Conservation (phyloP, 2,329 filamentous ascomycete species). For the Monosporascus sp. region DNA sequence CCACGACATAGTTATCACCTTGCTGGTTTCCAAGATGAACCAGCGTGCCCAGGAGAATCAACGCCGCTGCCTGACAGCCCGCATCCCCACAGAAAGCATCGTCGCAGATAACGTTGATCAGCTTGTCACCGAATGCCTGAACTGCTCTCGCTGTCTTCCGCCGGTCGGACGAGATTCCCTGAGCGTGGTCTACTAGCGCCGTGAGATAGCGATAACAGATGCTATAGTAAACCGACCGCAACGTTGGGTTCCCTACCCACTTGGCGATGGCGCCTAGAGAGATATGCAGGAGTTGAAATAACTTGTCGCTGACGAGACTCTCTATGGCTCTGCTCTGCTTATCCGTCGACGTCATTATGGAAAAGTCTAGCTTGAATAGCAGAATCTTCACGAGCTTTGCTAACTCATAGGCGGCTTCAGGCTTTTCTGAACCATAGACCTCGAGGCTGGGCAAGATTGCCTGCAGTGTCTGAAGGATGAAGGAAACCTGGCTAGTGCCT, state of each 20-base stretch:
- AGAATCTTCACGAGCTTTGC: constrained; percentile 70
- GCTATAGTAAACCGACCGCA: constrained; percentile 84
- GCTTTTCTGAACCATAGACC: constrained; percentile 62
- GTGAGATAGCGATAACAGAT: constrained; percentile 84
- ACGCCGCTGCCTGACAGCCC: constrained; percentile 75
- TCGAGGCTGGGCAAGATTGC: constrained; percentile 86
- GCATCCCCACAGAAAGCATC: constrained; percentile 84
- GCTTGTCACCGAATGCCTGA: constrained; percentile 61
- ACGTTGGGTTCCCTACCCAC: constrained; percentile 61
- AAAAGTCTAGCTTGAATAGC: constrained; percentile 65
- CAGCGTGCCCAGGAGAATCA: constrained; percentile 76
- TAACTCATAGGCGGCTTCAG: constrained; percentile 67
- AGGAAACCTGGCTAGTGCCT: constrained; percentile 63
- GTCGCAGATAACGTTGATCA: constrained; percentile 85
- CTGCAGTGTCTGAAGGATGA: constrained; percentile 82
- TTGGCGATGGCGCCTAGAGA: constrained; percentile 75
- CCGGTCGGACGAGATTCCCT: constrained; percentile 41
- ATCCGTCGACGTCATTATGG: constrained; percentile 32
- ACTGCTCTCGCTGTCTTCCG: constrained; percentile 69
- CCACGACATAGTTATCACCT: constrained; percentile 68
- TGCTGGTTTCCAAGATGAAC: constrained; percentile 69
- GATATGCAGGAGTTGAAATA: constrained; percentile 87
- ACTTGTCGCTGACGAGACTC: constrained; percentile 78
- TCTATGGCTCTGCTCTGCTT: constrained; percentile 45
- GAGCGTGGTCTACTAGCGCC: constrained; percentile 55